A percentile compares a stretch with the other conserved stretches of the same genome.
Evolutionary conservation across 1,284 basidiomycete species (phyloP).

Genomic region (Takashimella koratensis): DNA sequence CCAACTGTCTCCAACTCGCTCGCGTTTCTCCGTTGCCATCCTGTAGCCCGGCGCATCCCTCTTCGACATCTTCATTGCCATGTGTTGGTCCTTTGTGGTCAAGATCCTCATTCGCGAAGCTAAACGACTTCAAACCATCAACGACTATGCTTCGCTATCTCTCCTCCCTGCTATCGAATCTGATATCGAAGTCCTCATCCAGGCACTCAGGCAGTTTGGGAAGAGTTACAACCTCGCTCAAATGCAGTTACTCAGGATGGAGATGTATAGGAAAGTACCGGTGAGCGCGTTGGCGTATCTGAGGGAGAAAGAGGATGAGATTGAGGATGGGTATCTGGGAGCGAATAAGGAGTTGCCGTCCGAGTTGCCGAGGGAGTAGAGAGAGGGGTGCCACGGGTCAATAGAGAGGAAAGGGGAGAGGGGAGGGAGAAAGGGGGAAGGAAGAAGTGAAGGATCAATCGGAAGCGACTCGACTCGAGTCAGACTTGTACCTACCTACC

Average conservation of each 20-base stretch:
- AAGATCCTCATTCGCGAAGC: slow-evolving; percentile 39
- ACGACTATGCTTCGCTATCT: slow-evolving; percentile 16
- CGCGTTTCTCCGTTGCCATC: too few species aligned
- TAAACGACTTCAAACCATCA: slow-evolving; percentile 30
- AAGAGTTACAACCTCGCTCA: slow-evolving; percentile 22
- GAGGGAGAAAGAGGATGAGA: slow-evolving; percentile 14
- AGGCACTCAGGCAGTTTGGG: slow-evolving; percentile 27
- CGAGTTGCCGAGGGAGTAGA: too few species aligned
- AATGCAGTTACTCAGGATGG: slow-evolving; percentile 27
- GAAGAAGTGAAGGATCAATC: background rate
- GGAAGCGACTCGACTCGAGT: too few species aligned
- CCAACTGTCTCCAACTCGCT: too few species aligned
- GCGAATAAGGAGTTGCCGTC: too few species aligned
- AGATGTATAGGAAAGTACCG: slow-evolving; percentile 20
- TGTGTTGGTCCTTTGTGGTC: slow-evolving; percentile 36
- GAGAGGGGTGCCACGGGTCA: too few species aligned
- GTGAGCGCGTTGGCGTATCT: slow-evolving; percentile 25
- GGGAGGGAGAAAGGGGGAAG: background rate
- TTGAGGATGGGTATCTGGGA: background rate
- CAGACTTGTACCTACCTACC: too few species aligned
- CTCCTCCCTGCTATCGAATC: background rate
- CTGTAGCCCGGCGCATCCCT: background rate
- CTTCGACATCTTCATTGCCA: slow-evolving; percentile 37
- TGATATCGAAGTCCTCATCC: slow-evolving; percentile 30
- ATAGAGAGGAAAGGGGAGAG: too few species aligned